A percentile compares a stretch with the other conserved stretches of the same genome.
These are phyloP conservation scores for Xanthoconium purpureum DNA, from an alignment of 768 basidiomycete species.

Conservation along the genomic window DNA sequence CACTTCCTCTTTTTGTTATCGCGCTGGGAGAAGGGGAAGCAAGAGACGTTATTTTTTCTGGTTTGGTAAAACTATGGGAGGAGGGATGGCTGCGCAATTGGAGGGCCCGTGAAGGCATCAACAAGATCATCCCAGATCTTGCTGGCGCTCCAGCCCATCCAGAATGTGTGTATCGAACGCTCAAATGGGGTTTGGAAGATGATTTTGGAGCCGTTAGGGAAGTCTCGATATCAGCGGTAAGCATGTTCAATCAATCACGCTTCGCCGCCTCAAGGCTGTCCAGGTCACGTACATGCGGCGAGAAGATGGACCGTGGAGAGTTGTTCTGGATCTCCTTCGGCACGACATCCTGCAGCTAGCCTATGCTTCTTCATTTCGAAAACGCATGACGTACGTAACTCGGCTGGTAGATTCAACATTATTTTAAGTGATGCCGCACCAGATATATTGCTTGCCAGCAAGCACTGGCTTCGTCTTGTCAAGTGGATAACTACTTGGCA, in stretches of 20 bases:
- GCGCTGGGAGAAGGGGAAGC: slow-evolving; percentile 49
- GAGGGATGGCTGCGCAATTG: slow-evolving; percentile 63
- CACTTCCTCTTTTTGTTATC: slow-evolving; percentile 53
- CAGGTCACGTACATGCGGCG: slow-evolving; percentile 51
- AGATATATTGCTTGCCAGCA: slow-evolving; percentile 78
- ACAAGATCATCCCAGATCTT: slow-evolving; percentile 53
- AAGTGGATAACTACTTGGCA: slow-evolving; percentile 35
- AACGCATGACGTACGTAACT: slow-evolving; percentile 66
- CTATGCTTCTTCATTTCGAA: slow-evolving; percentile 47
- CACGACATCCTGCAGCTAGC: slow-evolving; percentile 45
- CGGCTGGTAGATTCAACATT: slow-evolving; percentile 8
- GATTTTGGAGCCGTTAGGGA: slow-evolving; percentile 83
- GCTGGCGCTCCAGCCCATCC: slow-evolving; percentile 41
- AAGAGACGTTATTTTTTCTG: slow-evolving; percentile 43
- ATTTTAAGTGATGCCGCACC: slow-evolving; percentile 14
- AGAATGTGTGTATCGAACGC: slow-evolving; percentile 49
- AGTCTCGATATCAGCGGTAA: slow-evolving; percentile 61
- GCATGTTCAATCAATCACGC: slow-evolving; percentile 28
- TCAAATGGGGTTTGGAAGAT: slow-evolving; percentile 67
- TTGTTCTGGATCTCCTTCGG: slow-evolving; percentile 37
- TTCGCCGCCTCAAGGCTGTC: slow-evolving; percentile 15
- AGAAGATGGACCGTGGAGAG: slow-evolving; percentile 35
- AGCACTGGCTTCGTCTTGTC: slow-evolving; percentile 43
- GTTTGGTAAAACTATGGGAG: slow-evolving; percentile 54
- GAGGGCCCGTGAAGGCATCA: slow-evolving; percentile 76